Base-by-base conservation (phyloP, 345 rosid genomes). In the Salix exigua region DNA sequence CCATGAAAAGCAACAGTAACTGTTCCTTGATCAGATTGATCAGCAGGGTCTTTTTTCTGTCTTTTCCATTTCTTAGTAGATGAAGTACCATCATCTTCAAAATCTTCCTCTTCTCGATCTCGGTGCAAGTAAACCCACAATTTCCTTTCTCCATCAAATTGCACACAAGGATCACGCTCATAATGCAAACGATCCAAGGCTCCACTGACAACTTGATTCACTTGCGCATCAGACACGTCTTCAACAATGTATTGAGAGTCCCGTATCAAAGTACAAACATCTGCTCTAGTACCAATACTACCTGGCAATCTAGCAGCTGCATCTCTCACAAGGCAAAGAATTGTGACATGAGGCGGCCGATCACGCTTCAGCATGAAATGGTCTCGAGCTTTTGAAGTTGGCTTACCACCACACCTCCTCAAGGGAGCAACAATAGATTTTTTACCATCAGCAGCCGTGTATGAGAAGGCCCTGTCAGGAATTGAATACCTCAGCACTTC, bases 21-120 rank as follows among this genome's bases (percentile, higher is more conserved):
- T 40, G 88, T 81, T 79, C 82, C 97, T 77, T 89, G 95, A 17
- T 94, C 98, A 30, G 91, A 78, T 82, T 87, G 98, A 78, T 96
- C 99, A 1, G 92, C 84, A 62, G 92, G 79, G 75, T 96, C 99
- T 77, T 96, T 96, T 82, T 90, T 96, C 76, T 88, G 98, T 74
- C 99, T 91, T 88, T 92, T 96, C 99, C 99, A 96, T 85, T 96
- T 96, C 90, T 96, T 96, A 38, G 99, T 96, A 42, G 99, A 96
- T 72, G 99, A 96, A 81, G 99, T 96, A 60, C 99, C 99, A 70
- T 96, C 99, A 80, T 96, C 99, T 83, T 96, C 99, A 77, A 96
- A 96, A 86, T 96, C 99, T 87, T 96, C 99, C 84, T 96, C 98
- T 86, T 96, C 99, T 83, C 97, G 92, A 70, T 96, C 97, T 81